phyloP scores from a whole-genome alignment of 2,329 filamentous ascomycete species.

The Aspergillus hortae region DNA sequence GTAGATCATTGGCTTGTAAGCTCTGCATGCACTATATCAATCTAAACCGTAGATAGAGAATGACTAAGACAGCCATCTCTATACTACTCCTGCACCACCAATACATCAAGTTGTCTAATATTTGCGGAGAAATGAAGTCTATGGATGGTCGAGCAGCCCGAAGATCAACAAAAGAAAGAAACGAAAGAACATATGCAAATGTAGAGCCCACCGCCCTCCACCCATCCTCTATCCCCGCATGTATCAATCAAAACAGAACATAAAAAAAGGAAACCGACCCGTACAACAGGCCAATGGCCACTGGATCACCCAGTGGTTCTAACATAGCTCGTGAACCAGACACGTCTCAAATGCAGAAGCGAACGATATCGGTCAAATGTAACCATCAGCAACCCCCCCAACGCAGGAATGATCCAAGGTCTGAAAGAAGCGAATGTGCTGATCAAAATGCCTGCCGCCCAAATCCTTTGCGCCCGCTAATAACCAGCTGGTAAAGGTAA shows the following conservation, averaged over 20 bases:
- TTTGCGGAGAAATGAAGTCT: not conserved
- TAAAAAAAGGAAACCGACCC: conserved; percentile 5
- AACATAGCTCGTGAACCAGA: conserved; percentile 14
- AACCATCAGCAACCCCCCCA: not conserved
- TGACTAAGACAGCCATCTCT: too few species aligned
- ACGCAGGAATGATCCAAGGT: not conserved
- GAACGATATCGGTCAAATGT: conserved; percentile 2
- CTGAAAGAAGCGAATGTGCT: not conserved
- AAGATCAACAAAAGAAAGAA: not conserved
- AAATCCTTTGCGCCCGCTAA: conserved; percentile 37
- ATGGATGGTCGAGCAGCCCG: conserved; percentile 3
- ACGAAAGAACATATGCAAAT: not conserved
- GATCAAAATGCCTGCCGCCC: conserved; percentile 26
- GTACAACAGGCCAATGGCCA: conserved; percentile 10
- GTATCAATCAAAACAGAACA: too few species aligned
- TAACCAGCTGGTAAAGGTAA: conserved; percentile 31
- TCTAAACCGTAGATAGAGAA: too few species aligned
- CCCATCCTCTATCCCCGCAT: not conserved
- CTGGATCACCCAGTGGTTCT: not conserved
- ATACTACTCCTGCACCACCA: too few species aligned
- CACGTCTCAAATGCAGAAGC: conserved; percentile 10
- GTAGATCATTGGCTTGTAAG: too few species aligned
- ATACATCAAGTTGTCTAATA: too few species aligned
- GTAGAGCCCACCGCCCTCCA: too few species aligned
- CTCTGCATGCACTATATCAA: too few species aligned